These are phyloP conservation scores for Cordyceps cicadae DNA, from an alignment of 2,329 filamentous ascomycete genomes.

Conservation along the genomic window DNA sequence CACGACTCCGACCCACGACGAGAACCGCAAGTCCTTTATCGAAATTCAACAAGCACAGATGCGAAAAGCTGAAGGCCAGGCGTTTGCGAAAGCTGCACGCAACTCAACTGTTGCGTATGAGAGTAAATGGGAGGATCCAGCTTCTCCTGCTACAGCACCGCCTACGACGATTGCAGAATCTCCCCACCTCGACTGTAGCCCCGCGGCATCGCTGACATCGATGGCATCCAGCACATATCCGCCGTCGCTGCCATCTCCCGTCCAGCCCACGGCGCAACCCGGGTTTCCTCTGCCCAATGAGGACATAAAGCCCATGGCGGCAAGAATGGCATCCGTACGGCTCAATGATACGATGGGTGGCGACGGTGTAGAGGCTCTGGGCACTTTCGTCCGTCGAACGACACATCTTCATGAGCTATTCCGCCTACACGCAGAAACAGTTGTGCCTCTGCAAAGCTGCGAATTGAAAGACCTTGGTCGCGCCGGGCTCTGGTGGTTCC, in stretches of 20 bases:
- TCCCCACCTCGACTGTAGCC: constrained; percentile 33
- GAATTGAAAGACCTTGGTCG: constrained; percentile 60
- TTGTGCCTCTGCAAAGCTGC: constrained; percentile 56
- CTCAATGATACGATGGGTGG: constrained; percentile 35
- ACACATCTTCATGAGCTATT: constrained; percentile 70
- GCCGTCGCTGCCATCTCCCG: constrained; percentile 14
- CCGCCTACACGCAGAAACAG: constrained; percentile 65
- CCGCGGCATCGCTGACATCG: constrained; percentile 30
- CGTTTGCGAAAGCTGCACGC: constrained; percentile 43
- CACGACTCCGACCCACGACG: constrained; percentile 37
- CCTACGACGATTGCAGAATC: constrained; percentile 16
- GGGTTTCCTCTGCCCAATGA: constrained; percentile 20
- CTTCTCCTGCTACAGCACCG: constrained; percentile 15
- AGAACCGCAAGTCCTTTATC: constrained; percentile 49
- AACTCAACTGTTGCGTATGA: constrained; percentile 26
- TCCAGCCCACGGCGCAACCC: constrained; percentile 14
- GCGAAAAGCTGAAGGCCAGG: constrained; percentile 51
- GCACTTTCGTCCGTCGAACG: constrained; percentile 62
- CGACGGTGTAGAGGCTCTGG: constrained; percentile 56
- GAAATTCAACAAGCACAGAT: constrained; percentile 52
- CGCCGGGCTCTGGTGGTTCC: constrained; percentile 80
- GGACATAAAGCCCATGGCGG: constrained; percentile 21
- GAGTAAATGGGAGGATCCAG: constrained; percentile 25
- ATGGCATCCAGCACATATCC: constrained; percentile 23
- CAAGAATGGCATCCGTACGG: constrained; percentile 28